Conservation (phyloP, 164 flowering plant species). For the Vitis rotundifolia region DNA sequence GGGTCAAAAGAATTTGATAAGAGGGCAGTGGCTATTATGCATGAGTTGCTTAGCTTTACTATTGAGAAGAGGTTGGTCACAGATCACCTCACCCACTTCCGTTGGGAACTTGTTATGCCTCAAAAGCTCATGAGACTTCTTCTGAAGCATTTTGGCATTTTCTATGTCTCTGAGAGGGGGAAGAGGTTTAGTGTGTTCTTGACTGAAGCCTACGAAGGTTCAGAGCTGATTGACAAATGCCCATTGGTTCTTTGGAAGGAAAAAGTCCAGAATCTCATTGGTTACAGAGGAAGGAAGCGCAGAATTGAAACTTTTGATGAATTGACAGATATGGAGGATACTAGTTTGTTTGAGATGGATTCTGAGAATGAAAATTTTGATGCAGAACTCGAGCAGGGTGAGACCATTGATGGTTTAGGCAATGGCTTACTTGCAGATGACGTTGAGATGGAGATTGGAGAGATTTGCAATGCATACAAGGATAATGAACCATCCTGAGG, state of each 20-base stretch:
- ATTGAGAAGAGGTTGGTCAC: constrained; percentile 82
- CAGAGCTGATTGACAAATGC: constrained; percentile 73
- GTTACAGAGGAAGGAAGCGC: constrained; percentile 67
- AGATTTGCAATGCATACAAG: constrained; percentile 40
- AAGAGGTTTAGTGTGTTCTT: constrained; percentile 81
- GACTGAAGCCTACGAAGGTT: constrained; percentile 85
- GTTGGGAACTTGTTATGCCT: constrained; percentile 81
- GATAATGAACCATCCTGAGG: constrained; percentile 22
- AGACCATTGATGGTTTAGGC: constrained; percentile 27
- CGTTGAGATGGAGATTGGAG: constrained; percentile 61
- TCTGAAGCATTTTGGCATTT: constrained; percentile 86
- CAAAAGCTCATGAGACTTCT: constrained; percentile 90
- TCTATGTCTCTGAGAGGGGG: constrained; percentile 95
- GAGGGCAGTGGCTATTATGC: constrained; percentile 90
- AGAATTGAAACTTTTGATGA: constrained; percentile 51
- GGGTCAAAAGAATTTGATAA: constrained; percentile 88
- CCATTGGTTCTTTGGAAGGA: constrained; percentile 90
- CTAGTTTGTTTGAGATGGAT: constrained; percentile 30
- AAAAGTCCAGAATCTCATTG: constrained; percentile 58
- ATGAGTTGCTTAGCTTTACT: constrained; percentile 87
- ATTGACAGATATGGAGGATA: constrained; percentile 53
- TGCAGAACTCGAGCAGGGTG: constrained; percentile 27
- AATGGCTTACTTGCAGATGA: constrained; percentile 23
- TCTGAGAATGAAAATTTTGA: constrained; percentile 30
- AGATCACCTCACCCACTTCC: constrained; percentile 84